Percentiles rank a stretch among this genome's conserved stretches.
Conservation (phyloP, 1,284 basidiomycete species). For the Fomitopsis palustris region DNA sequence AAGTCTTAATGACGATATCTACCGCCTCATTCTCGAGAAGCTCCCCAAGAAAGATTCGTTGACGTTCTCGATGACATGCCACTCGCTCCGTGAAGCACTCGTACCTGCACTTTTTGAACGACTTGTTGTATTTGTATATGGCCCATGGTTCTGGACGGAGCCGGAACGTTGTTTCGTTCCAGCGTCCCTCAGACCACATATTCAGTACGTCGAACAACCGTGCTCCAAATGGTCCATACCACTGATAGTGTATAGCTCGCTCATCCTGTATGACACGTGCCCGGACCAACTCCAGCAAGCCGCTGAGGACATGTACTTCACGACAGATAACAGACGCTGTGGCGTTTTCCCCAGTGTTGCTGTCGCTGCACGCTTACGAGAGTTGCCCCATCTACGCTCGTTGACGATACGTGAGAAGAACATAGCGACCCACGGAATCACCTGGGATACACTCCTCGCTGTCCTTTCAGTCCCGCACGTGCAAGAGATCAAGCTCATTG, state of each 20-base stretch:
- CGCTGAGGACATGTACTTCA: background rate
- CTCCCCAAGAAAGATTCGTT: background rate
- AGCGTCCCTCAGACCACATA: background rate
- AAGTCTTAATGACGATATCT: background rate
- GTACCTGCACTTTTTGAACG: background rate
- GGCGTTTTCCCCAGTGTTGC: background rate
- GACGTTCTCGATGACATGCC: background rate
- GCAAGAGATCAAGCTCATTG: background rate
- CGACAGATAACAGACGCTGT: background rate
- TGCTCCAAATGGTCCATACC: too few species aligned
- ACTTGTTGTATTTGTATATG: background rate
- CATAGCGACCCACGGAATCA: background rate
- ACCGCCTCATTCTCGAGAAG: background rate
- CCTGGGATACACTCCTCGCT: background rate
- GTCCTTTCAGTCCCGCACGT: background rate
- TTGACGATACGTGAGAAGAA: background rate
- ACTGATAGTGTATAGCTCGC: background rate
- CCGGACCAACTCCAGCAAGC: background rate
- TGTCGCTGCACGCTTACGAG: background rate
- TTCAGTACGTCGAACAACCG: background rate
- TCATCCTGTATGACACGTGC: background rate
- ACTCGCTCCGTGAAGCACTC: background rate
- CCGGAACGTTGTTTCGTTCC: too few species aligned
- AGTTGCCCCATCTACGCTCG: background rate
- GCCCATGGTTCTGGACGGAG: background rate